A percentile compares a stretch with the other conserved stretches of the same genome.
Evolutionary conservation across 2,329 filamentous ascomycete genomes (phyloP).

Genomic region (Alternaria novae-zelandiae): DNA sequence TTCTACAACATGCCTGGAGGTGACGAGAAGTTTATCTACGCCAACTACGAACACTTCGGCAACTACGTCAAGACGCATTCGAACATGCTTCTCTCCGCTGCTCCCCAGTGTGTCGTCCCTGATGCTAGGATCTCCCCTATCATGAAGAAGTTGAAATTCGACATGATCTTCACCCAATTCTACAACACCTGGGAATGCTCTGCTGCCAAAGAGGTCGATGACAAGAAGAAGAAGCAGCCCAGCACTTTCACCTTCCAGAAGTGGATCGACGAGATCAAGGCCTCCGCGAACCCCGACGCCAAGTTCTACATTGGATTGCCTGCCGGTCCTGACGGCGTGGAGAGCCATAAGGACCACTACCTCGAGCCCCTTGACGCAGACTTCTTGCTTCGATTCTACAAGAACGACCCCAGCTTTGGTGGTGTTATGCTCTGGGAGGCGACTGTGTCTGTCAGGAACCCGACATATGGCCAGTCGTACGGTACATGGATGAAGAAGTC

Average conservation of each 20-base stretch:
- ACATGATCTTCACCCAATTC: conserved; percentile 63
- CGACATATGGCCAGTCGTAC: conserved; percentile 54
- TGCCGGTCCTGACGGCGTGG: conserved; percentile 32
- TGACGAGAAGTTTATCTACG: conserved; percentile 27
- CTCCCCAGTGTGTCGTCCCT: conserved; percentile 60
- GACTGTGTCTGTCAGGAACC: conserved; percentile 56
- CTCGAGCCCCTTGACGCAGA: conserved; percentile 55
- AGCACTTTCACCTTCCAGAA: conserved; percentile 55
- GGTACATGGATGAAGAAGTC: conserved; percentile 56
- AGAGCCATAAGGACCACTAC: conserved; percentile 49
- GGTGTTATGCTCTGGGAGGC: conserved; percentile 68
- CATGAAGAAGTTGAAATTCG: conserved; percentile 55
- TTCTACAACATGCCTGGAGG: conserved; percentile 25
- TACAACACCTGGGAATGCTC: conserved; percentile 62
- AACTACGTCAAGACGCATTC: conserved; percentile 52
- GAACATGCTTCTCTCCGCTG: conserved; percentile 58
- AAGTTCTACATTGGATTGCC: conserved; percentile 63
- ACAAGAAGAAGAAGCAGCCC: conserved; percentile 27
- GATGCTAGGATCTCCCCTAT: conserved; percentile 55
- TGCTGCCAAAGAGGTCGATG: conserved; percentile 50
- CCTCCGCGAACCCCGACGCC: conserved; percentile 48
- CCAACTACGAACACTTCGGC: conserved; percentile 58
- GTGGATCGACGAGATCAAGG: conserved; percentile 51
- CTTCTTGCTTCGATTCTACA: conserved; percentile 50
- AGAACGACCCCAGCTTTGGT: conserved; percentile 54